Evolutionary conservation across 192 early-diverging fungal species (phyloP).

Genomic region (Coemansia sp.): DNA sequence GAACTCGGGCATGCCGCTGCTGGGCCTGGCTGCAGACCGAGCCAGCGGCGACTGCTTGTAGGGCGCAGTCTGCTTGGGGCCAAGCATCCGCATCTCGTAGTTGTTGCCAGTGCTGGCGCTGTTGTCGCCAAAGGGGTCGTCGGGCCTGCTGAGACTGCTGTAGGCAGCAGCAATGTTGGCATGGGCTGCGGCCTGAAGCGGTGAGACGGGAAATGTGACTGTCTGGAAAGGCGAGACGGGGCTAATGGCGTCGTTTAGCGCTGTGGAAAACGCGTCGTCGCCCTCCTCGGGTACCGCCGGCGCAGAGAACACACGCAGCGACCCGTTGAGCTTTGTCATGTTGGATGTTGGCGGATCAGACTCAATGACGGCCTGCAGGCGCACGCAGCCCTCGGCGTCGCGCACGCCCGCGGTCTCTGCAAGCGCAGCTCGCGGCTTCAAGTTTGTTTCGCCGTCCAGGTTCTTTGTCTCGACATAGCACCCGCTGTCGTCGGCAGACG

Average conservation of each 20-base stretch:
- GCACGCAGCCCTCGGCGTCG: conserved; percentile 73
- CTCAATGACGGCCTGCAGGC: conserved; percentile 64
- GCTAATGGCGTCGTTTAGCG: conserved; percentile 21
- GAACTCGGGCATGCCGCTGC: conserved; percentile 18
- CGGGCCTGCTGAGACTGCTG: conserved; percentile 1
- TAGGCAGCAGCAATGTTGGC: conserved; percentile 8
- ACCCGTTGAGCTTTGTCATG: conserved; percentile 75
- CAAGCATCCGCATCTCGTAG: conserved; percentile 45
- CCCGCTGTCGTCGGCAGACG: conserved; percentile 69
- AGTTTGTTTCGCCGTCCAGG: conserved; percentile 97
- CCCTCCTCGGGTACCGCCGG: conserved; percentile 23
- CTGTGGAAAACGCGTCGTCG: conserved; percentile 9
- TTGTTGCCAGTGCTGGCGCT: conserved; percentile 9
- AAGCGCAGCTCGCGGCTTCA: conserved; percentile 77
- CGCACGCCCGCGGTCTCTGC: conserved; percentile 65
- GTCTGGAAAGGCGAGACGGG: conserved; percentile 17
- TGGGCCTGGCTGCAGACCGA: conserved; percentile 5
- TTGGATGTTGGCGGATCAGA: conserved; percentile 76
- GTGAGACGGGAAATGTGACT: conserved; percentile 8
- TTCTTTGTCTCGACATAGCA: conserved; percentile 95
- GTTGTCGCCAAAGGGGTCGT: background rate
- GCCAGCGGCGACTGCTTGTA: conserved; percentile 49
- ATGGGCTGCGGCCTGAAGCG: conserved; percentile 4
- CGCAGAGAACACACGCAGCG: conserved; percentile 44
- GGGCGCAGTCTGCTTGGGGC: conserved; percentile 22